These are phyloP conservation scores for Podila horticola DNA, from an alignment of 192 early-diverging fungal species.

Conservation along the genomic window DNA sequence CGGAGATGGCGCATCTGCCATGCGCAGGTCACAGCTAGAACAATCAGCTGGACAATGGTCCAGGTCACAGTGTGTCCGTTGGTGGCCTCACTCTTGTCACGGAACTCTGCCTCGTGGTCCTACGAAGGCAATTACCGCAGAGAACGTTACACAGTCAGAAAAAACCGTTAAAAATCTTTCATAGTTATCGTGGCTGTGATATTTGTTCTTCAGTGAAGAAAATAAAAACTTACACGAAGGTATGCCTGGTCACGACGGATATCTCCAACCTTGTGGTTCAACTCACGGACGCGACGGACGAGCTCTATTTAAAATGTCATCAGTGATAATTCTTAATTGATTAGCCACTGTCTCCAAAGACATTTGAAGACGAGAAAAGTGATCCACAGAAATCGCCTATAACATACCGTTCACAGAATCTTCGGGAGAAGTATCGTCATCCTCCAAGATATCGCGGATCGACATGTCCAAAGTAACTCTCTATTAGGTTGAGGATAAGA, in stretches of 20 bases:
- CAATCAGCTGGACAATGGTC: conserved; percentile 86
- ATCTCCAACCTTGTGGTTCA: conserved; percentile 83
- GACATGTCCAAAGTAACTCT: conserved; percentile 42
- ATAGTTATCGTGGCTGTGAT: not conserved
- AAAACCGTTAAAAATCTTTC: conserved; percentile 2
- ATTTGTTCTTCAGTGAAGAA: not conserved
- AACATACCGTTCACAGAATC: conserved; percentile 26
- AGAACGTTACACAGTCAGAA: not conserved
- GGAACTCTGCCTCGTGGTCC: conserved; percentile 93
- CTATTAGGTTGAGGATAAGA: conserved; percentile 2
- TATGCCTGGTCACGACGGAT: conserved; percentile 91
- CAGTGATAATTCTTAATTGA: not conserved
- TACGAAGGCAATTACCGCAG: conserved; percentile 18
- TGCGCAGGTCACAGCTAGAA: conserved; percentile 78
- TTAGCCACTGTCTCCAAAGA: not conserved
- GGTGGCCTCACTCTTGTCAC: conserved; percentile 83
- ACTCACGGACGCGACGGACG: conserved; percentile 76
- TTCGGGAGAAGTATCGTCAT: conserved; percentile 21
- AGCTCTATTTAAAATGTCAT: conserved; percentile 62
- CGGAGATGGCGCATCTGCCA: conserved; percentile 93
- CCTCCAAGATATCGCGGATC: conserved; percentile 37
- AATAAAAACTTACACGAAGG: conserved; percentile 75
- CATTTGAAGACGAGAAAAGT: not conserved
- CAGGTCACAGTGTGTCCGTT: conserved; percentile 89
- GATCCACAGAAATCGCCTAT: not conserved